Evolutionary conservation across 1,284 basidiomycete genomes (phyloP), one percentile per base, ranked within the genome.

Genomic region (Melampsora americana): DNA sequence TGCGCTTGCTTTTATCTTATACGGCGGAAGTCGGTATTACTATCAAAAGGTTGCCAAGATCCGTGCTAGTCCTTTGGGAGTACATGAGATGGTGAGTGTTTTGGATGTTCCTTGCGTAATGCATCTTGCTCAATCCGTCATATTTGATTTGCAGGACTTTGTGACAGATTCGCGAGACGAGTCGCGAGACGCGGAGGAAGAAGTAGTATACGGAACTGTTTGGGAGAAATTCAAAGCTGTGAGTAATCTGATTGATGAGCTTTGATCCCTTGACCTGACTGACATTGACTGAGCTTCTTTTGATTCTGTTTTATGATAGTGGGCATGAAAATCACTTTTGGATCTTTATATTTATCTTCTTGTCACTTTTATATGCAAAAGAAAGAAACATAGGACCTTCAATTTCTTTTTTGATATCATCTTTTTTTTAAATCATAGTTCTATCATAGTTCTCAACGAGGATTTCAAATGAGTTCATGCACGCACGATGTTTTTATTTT

Each of bases 161-260:
- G 32, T n/a, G 14, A 73, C 71, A 42, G 71, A 73, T 18, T 39
- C 71, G 2, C 50, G 71, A 30, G 71, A 73, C 11, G 71, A 73
- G 28, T 46, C 53, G 2, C 16, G 71, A 5, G 71, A 73, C 44
- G 61, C 32, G 6, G 71, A 73, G 12, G 71, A 73, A 23, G 60
- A 71, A n/a, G 39, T 5, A 6, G 32, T 28, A 5, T 5, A 14
- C 1, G 69, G 28, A 44, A 50, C 60, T 14, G 30, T 60, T 11
- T 30, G 28, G 4, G 69, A 71, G 30, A 71, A 53, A 50, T 71
- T 71, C 30, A 71, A 64, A 64, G 60, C 39, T 23, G 69, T 71
- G 18, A 35, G 60, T 44, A 16, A 44, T 14, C n/a, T 18, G 42
- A 44, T 44, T 44, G 42, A 44, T 39, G 9, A 39, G 7, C 14